Conservation (phyloP, 1,139 yeast genomes). For the Yamadazyma siamensis region DNA sequence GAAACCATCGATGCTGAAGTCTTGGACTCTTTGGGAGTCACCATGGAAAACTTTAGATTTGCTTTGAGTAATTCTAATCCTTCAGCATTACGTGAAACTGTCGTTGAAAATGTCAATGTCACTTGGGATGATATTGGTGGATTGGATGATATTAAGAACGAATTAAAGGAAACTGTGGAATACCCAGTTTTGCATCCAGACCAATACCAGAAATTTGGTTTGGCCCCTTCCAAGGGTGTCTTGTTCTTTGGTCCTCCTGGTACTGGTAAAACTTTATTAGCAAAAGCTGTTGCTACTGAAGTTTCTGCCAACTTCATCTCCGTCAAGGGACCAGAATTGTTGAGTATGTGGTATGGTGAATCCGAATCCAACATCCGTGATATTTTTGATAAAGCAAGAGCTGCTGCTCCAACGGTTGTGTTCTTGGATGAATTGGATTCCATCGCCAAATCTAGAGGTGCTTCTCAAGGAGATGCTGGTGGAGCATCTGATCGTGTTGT, state of each 20-base stretch:
- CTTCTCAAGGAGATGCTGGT: slow-evolving; percentile 84
- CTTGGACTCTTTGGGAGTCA: slow-evolving; percentile 92
- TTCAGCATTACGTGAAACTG: slow-evolving; percentile 98
- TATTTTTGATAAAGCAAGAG: slow-evolving; percentile 96
- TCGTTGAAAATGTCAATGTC: slow-evolving; percentile 96
- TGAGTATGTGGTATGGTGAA: slow-evolving; percentile 99
- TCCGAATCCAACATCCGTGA: slow-evolving; percentile 96
- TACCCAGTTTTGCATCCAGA: slow-evolving; percentile 99
- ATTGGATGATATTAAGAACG: slow-evolving; percentile 90
- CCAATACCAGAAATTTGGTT: slow-evolving; percentile 95
- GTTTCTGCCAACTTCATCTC: slow-evolving; percentile 95
- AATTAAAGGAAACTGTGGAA: slow-evolving; percentile 97
- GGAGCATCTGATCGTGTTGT: slow-evolving; percentile 99
- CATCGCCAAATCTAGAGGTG: slow-evolving; percentile 97
- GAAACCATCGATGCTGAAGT: slow-evolving; percentile 98
- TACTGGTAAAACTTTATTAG: slow-evolving; percentile 97
- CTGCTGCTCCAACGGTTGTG: slow-evolving; percentile 98
- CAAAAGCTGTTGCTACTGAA: slow-evolving; percentile 98
- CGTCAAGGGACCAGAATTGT: slow-evolving; percentile 94
- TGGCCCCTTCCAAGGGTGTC: slow-evolving; percentile 97
- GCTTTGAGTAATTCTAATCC: slow-evolving; percentile 98
- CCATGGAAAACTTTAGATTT: slow-evolving; percentile 98
- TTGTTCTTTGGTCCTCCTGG: slow-evolving; percentile 99
- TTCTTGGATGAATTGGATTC: slow-evolving; percentile 97
- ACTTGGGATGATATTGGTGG: slow-evolving; percentile 99